These are phyloP conservation scores for Austroboletus festivus DNA, from an alignment of 768 basidiomycete species.

Conservation along the genomic window DNA sequence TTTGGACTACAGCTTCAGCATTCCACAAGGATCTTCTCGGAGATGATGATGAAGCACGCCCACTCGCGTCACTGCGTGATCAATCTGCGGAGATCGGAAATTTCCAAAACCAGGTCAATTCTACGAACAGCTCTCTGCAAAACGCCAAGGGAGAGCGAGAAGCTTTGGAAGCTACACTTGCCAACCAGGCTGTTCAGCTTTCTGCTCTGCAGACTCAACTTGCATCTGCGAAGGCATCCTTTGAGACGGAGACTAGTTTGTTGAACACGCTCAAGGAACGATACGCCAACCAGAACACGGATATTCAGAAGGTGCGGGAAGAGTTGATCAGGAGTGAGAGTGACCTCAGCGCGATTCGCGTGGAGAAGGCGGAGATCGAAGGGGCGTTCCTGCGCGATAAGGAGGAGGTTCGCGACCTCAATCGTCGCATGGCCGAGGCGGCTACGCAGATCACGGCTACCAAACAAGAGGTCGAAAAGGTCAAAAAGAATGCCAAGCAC, in stretches of 20 bases:
- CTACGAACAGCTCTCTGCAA: constrained; percentile 71
- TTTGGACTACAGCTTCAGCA: constrained; percentile 8
- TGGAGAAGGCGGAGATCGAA: constrained; percentile 91
- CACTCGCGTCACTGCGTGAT: constrained; percentile 59
- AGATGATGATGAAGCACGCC: constrained; percentile 56
- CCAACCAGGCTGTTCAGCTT: constrained; percentile 70
- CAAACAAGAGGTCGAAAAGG: constrained; percentile 79
- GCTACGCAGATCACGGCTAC: constrained; percentile 66
- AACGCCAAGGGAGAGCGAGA: constrained; percentile 63
- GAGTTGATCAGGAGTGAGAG: constrained; percentile 90
- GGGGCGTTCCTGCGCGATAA: constrained; percentile 85
- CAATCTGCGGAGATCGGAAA: constrained; percentile 87
- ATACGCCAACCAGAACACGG: constrained; percentile 58
- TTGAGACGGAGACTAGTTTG: constrained; percentile 78
- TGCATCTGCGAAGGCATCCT: constrained; percentile 76
- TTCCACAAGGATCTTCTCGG: constrained; percentile 58
- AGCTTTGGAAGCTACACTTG: constrained; percentile 60
- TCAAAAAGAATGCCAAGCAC: constrained; percentile 91
- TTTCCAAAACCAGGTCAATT: constrained; percentile 76
- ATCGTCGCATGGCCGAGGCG: constrained; percentile 79
- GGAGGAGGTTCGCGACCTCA: constrained; percentile 86
- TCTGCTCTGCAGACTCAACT: constrained; percentile 81
- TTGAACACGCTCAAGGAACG: constrained; percentile 69
- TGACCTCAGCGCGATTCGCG: constrained; percentile 81
- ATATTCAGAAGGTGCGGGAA: constrained; percentile 67